These are phyloP conservation scores for Cephaloascus fragrans DNA, from an alignment of 805 yeast genomes.

Conservation along the genomic window DNA sequence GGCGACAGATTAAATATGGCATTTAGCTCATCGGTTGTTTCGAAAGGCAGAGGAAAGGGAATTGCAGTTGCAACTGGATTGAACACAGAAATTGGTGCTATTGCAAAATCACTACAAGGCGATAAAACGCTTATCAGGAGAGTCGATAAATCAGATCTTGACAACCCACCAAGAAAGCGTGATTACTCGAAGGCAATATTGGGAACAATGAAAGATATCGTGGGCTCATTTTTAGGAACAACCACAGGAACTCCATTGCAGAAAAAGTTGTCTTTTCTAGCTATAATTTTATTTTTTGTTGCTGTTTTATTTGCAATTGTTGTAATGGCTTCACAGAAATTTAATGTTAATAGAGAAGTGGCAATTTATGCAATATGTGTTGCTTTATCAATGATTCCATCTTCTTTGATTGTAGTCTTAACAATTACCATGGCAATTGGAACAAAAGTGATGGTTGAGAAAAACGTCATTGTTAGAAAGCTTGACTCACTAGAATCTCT, in stretches of 20 bases:
- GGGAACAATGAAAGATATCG: slow-evolving; percentile 40
- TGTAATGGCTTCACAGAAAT: slow-evolving; percentile 77
- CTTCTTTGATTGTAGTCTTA: slow-evolving; percentile 68
- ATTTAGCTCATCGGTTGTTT: slow-evolving; percentile 55
- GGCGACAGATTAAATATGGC: slow-evolving; percentile 73
- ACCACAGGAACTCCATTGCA: slow-evolving; percentile 78
- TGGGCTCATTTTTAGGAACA: slow-evolving; percentile 67
- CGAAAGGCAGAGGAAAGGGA: slow-evolving; percentile 70
- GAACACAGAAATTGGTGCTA: slow-evolving; percentile 63
- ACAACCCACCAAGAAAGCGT: slow-evolving; percentile 28
- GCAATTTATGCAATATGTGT: slow-evolving; percentile 87
- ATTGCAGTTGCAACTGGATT: slow-evolving; percentile 62
- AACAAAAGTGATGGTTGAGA: slow-evolving; percentile 60
- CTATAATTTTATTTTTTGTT: slow-evolving; percentile 57
- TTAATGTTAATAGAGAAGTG: slow-evolving; percentile 66
- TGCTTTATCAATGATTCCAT: slow-evolving; percentile 74
- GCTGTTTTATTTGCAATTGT: slow-evolving; percentile 84
- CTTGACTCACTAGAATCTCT: slow-evolving; percentile 71
- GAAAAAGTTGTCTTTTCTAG: slow-evolving; percentile 65
- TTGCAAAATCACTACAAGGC: slow-evolving; percentile 49
- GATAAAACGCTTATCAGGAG: slow-evolving; percentile 25
- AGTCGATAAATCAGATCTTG: slow-evolving; percentile 29
- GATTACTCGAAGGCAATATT: slow-evolving; percentile 38
- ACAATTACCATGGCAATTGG: slow-evolving; percentile 86
- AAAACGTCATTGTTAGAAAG: slow-evolving; percentile 66